Conservation (phyloP, 192 early-diverging fungal species). For the Glomus cerebriforme region DNA sequence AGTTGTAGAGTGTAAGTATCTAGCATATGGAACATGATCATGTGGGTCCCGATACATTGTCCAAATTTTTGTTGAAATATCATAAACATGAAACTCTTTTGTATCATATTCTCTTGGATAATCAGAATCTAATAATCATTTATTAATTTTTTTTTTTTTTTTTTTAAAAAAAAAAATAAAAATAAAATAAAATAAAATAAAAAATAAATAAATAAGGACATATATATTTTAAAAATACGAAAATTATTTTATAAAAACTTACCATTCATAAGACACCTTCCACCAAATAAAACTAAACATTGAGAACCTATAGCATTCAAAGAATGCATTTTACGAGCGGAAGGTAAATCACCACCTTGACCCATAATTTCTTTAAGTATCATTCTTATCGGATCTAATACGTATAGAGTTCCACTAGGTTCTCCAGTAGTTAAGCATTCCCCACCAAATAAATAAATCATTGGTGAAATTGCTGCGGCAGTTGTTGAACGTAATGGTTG, state of each 20-base stretch:
- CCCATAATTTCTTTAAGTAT: background rate
- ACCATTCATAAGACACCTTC: background rate
- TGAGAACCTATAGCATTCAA: background rate
- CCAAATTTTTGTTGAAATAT: constrained; percentile 9
- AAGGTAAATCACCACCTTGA: background rate
- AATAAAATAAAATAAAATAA: background rate
- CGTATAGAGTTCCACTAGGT: background rate
- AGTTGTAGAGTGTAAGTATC: background rate
- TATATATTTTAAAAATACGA: background rate
- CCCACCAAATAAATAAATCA: constrained; percentile 21
- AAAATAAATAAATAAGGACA: background rate
- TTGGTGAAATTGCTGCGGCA: background rate
- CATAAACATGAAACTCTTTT: constrained; percentile 9
- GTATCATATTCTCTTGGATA: background rate
- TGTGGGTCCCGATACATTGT: background rate
- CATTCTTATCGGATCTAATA: constrained; percentile 1
- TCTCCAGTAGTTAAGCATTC: background rate
- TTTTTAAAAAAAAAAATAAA: background rate
- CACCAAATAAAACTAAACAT: constrained; percentile 10
- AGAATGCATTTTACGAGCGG: background rate
- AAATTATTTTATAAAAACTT: no score
- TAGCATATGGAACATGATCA: background rate
- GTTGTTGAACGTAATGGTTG: background rate
- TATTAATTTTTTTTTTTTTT: background rate
- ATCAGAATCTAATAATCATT: background rate